Conservation (phyloP, 306 rosid genomes). For the Pachyrhizus erosus region DNA sequence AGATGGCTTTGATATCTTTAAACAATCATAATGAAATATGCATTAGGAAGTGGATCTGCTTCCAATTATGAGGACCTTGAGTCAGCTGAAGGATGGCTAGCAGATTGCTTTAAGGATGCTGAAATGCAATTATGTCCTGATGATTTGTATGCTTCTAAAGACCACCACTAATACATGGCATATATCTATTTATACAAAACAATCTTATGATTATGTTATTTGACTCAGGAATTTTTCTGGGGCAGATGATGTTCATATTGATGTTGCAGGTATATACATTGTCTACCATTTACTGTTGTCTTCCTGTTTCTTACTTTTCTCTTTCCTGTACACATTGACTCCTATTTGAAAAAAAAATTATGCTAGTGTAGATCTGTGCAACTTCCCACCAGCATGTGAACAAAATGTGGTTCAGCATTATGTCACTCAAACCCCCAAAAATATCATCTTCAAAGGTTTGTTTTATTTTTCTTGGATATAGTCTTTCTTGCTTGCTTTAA, state of each 20-base stretch:
- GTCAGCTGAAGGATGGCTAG: conserved; percentile 79
- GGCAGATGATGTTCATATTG: conserved; percentile 60
- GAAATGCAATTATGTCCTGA: conserved; percentile 68
- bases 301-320: conserved; percentile 7
- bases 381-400: conserved; percentile 54
- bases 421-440: conserved; percentile 53
- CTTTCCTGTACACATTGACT: background rate
- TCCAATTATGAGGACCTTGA: conserved; percentile 64
- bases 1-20: conserved; percentile 9
- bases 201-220: conserved; percentile 44
- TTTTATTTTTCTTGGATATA: background rate
- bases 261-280: conserved; percentile 65
- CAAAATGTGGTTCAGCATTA: conserved; percentile 52
- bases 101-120: conserved; percentile 73
- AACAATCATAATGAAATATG: conserved; percentile 32
- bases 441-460: conserved; percentile 77
- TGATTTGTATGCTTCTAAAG: conserved; percentile 66
- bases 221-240: conserved; percentile 67
- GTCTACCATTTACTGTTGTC: conserved; percentile 8
- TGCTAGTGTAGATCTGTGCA: conserved; percentile 56
- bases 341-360: conserved; percentile 12
- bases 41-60: conserved; percentile 60
- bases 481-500: conserved; percentile 14
- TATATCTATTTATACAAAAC: background rate
- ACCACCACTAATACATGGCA: conserved; percentile 29